phyloP scores from a whole-genome alignment of 192 early-diverging fungal genomes.

The Funneliformis mosseae region DNA sequence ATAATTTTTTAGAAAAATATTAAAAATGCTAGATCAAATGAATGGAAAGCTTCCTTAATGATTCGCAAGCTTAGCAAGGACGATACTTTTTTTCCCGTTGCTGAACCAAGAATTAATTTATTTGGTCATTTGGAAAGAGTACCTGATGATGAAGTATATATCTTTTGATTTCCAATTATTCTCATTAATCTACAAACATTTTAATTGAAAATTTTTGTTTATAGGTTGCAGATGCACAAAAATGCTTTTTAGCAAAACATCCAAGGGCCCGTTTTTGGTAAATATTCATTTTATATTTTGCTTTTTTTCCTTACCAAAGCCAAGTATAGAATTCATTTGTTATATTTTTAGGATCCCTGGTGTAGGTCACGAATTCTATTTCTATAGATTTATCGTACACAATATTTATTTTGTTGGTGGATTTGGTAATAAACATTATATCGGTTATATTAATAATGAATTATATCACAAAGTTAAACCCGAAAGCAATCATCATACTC shows the following conservation, averaged over 20 bases:
- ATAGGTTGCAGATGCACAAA: slow-evolving; percentile 26
- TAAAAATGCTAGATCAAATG: slow-evolving; percentile 34
- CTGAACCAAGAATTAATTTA: slow-evolving; percentile 49
- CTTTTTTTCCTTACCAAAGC: background rate
- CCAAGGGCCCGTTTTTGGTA: slow-evolving; percentile 47
- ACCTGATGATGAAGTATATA: slow-evolving; percentile 15
- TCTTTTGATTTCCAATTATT: background rate
- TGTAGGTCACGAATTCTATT: slow-evolving; percentile 46
- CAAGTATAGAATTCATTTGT: slow-evolving; percentile 10
- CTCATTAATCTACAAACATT: background rate
- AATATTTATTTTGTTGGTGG: slow-evolving; percentile 57
- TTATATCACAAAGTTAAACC: background rate
- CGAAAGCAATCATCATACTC: background rate
- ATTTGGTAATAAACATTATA: slow-evolving; percentile 54
- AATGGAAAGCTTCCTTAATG: slow-evolving; percentile 43
- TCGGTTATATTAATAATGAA: slow-evolving; percentile 52
- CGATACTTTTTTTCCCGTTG: slow-evolving; percentile 37
- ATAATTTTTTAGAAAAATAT: slow-evolving; percentile 33
- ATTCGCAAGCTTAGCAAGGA: slow-evolving; percentile 40
- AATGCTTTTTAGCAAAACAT: slow-evolving; percentile 48
- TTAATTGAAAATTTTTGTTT: background rate
- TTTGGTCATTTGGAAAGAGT: slow-evolving; percentile 43
- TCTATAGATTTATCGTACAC: slow-evolving; percentile 47
- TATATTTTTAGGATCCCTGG: slow-evolving; percentile 37
- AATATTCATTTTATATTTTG: background rate